phyloP scores from a whole-genome alignment of 257 asterid species.

The Cordia subcordata region DNA sequence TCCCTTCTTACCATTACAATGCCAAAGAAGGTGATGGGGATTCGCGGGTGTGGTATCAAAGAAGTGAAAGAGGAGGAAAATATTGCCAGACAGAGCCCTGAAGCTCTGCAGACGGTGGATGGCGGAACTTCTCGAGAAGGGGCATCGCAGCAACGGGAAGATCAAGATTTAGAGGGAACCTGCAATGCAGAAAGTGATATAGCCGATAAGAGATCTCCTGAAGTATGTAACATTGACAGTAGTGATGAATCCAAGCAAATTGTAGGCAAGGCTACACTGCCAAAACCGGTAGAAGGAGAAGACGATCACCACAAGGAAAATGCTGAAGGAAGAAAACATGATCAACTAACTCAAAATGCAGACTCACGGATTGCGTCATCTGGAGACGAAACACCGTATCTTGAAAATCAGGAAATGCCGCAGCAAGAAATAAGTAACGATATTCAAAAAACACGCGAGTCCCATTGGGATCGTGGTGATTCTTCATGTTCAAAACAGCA shows the following conservation, averaged over 20 bases:
- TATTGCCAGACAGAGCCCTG: constrained; percentile 27
- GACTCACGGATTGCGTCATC: too few species aligned
- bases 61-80: constrained; percentile 46
- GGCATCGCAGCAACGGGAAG: neutral
- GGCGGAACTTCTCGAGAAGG: constrained; percentile 7
- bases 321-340: too few species aligned
- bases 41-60: constrained; percentile 43
- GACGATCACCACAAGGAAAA: constrained; percentile 2
- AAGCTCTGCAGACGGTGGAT: constrained; percentile 30
- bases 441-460: neutral
- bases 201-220: neutral
- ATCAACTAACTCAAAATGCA: neutral
- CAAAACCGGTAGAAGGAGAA: neutral
- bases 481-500: constrained; percentile 1
- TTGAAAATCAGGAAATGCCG: too few species aligned
- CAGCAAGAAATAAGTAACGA: neutral
- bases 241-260: constrained; percentile 1
- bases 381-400: too few species aligned
- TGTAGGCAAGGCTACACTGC: neutral
- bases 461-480: neutral
- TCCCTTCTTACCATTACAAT: constrained; percentile 49
- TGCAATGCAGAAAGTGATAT: neutral
- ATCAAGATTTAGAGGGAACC: neutral
- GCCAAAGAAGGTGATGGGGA: constrained; percentile 67
- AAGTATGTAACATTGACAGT: neutral